Conservation (phyloP, 2,329 filamentous ascomycete species). For the Corynespora cassiicola region DNA sequence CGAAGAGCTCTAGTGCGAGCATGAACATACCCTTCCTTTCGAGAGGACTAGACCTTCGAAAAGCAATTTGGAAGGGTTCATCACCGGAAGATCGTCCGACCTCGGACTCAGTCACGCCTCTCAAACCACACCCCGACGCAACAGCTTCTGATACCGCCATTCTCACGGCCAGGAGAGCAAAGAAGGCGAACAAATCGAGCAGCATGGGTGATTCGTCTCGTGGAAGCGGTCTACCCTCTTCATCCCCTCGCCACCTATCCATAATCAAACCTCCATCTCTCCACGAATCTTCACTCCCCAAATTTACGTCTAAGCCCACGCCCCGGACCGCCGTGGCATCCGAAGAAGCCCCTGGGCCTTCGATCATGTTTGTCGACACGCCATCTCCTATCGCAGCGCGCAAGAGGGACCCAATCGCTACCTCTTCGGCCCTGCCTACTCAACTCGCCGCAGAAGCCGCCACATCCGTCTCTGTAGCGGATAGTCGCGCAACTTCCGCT, state of each 20-base stretch:
- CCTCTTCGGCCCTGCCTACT: slow-evolving; percentile 11
- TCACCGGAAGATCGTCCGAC: slow-evolving; percentile 20
- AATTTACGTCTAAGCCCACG: slow-evolving; percentile 76
- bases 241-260: slow-evolving; percentile 29
- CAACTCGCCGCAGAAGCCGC: not conserved
- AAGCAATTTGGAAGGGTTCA: slow-evolving; percentile 31
- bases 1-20: slow-evolving; percentile 26
- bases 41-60: slow-evolving; percentile 33
- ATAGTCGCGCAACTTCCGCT: slow-evolving; percentile 1
- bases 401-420: slow-evolving; percentile 28
- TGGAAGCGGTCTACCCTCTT: slow-evolving; percentile 21
- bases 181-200: slow-evolving; percentile 12
- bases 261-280: slow-evolving; percentile 57
- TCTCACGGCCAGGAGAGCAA: slow-evolving; percentile 6
- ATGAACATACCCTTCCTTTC: slow-evolving; percentile 32
- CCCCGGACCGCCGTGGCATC: slow-evolving; percentile 70
- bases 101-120: slow-evolving; percentile 27
- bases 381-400: slow-evolving; percentile 26
- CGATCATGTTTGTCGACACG: slow-evolving; percentile 75
- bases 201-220: slow-evolving; percentile 24
- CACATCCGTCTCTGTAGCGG: not conserved
- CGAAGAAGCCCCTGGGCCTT: slow-evolving; percentile 70
- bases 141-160: slow-evolving; percentile 37
- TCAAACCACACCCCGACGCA: slow-evolving; percentile 30
- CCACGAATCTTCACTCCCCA: slow-evolving; percentile 62